Evolutionary conservation across 192 early-diverging fungal species (phyloP), one percentile per base, ranked within the genome.

Genomic region (Thoreauomyces humboldtii): DNA sequence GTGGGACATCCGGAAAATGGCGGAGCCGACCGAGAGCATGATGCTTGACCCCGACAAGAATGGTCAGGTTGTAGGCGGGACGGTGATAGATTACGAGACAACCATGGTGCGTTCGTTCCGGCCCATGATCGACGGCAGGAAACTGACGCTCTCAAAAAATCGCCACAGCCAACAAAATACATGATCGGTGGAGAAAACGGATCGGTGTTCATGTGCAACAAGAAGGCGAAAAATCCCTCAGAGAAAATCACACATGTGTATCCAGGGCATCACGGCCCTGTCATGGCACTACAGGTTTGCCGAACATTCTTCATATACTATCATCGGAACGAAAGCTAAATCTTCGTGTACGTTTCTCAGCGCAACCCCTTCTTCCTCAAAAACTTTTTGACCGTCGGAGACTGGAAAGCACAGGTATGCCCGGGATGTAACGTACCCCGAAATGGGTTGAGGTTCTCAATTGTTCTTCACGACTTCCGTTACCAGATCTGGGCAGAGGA

Each of bases 151-250:
- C n/a, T n/a, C n/a, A n/a, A n/a, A n/a, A 51, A 51, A 15, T 14
- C 14, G 50, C 19, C 15, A 2, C 50, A 86, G 84, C 84, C 84
- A 15, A 86, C 84, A 21, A 86, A 86, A 68, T 86, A 86, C 65
- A 85, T 86, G 84, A 70, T 86, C 52, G 84, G 84, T 14, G 73
- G 75, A 9, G 84, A 86, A 47, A 81, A 84, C 55, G 84, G 84
- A n/a, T 67, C 73, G 33, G 68, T 82, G 19, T 80, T 81, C 62
- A 81, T 85, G 77, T 86, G 84, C 69, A 86, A 86, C 67, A 85
- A 85, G 63, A 86, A 86, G 36, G 82, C 79, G 5, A 86, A 86
- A 61, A 82, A 78, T 38, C 77, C 84, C 15, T 50, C 59, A 5
- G 84, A 86, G 48, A 79, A 80, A 57, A 86, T 86, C 37, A 79